These are phyloP conservation scores for Fusarium chaquense DNA, from an alignment of 2,329 filamentous ascomycete species.

Conservation along the genomic window DNA sequence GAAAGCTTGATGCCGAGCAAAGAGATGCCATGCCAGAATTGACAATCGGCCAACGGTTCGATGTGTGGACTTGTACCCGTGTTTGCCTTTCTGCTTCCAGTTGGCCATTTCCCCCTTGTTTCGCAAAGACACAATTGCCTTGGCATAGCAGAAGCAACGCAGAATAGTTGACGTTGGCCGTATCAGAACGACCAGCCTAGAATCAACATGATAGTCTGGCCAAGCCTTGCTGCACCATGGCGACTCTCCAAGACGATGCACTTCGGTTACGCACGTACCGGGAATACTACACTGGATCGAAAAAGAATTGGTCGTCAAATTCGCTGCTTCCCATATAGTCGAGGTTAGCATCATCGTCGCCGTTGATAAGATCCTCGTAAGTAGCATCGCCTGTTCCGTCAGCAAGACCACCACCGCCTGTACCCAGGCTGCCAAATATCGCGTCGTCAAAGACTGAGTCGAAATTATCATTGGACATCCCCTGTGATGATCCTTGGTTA, in stretches of 20 bases:
- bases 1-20: neutral
- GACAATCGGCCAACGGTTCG: neutral
- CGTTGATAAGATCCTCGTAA: constrained; percentile 64
- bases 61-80: neutral
- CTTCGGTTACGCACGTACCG: neutral
- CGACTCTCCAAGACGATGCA: neutral
- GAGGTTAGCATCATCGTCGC: constrained; percentile 53
- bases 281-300: constrained; percentile 46
- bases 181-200: neutral
- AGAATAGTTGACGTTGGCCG: neutral
- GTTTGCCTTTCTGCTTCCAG: neutral
- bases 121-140: neutral
- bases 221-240: neutral
- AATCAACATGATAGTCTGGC: neutral
- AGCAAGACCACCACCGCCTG: constrained; percentile 51
- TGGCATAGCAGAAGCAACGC: neutral
- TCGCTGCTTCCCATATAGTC: constrained; percentile 59
- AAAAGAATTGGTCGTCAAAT: constrained; percentile 61
- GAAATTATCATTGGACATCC: constrained; percentile 45
- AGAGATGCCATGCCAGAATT: neutral
- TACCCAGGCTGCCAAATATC: constrained; percentile 53
- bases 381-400: constrained; percentile 53
- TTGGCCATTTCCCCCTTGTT: neutral
- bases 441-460: constrained; percentile 60
- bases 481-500: constrained; percentile 17